A percentile compares a stretch with the other conserved stretches of the same genome.
Conservation (phyloP, 2,329 filamentous ascomycete species). For the Boeremia lycopersici region DNA sequence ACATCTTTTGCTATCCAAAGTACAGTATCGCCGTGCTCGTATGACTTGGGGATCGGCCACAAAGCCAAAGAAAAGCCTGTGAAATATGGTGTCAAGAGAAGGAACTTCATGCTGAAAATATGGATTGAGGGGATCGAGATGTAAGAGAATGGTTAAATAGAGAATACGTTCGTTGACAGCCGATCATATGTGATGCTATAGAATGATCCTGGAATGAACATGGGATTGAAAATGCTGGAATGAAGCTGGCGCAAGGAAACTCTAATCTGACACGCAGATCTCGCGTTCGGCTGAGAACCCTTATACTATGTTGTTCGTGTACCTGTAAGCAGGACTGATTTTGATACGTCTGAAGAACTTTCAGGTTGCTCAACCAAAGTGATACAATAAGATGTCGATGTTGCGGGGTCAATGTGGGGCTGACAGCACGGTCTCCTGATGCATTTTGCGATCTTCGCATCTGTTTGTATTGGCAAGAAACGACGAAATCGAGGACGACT, state of each 20-base stretch:
- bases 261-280: background rate
- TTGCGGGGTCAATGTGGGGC: constrained; percentile 15
- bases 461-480: background rate
- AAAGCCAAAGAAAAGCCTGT: constrained; percentile 43
- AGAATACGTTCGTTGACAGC: background rate
- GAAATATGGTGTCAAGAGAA: constrained; percentile 25
- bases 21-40: constrained; percentile 46
- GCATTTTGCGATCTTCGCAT: background rate
- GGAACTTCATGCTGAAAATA: constrained; percentile 31
- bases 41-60: constrained; percentile 51
- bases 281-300: background rate
- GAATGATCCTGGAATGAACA: constrained; percentile 9
- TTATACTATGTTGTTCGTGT: background rate
- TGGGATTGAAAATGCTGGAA: constrained; percentile 11
- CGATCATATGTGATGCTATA: background rate
- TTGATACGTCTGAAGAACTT: background rate
- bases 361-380: constrained; percentile 3
- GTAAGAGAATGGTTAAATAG: too few species aligned
- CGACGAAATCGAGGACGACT: background rate
- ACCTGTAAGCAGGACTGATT: background rate
- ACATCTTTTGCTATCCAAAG: constrained; percentile 50
- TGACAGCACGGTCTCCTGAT: background rate
- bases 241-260: constrained; percentile 22
- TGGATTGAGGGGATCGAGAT: background rate
- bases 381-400: background rate